Percentiles rank a stretch among this genome's conserved stretches.
Evolutionary conservation across 169 alveolate genomes (phyloP).

Genomic region (Plasmodium yoelii): DNA sequence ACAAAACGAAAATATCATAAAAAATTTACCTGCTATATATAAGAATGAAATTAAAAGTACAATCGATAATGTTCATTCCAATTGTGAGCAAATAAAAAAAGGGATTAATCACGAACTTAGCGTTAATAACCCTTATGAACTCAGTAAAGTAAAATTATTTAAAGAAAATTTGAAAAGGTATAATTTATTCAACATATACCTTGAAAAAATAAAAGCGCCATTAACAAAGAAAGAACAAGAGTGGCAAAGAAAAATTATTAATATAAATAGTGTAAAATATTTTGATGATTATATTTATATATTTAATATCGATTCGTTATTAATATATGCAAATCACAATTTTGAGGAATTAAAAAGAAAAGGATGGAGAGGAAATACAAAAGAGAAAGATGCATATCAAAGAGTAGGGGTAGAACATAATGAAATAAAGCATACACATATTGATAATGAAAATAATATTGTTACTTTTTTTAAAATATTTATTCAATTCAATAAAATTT

Average conservation of each 20-base stretch:
- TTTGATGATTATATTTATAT: slow-evolving; percentile 39
- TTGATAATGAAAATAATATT: not conserved
- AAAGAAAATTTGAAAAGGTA: slow-evolving; percentile 60
- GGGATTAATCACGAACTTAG: not conserved
- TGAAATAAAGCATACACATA: not conserved
- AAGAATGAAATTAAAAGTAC: slow-evolving; percentile 7
- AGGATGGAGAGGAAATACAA: not conserved
- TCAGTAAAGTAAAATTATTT: slow-evolving; percentile 14
- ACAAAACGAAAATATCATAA: not conserved
- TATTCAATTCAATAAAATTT: slow-evolving; percentile 42
- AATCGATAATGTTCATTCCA: too few species aligned
- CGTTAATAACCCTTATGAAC: slow-evolving; percentile 4
- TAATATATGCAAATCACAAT: slow-evolving; percentile 46
- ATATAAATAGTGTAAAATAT: slow-evolving; percentile 67
- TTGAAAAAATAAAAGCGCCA: slow-evolving; percentile 61
- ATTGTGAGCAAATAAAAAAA: not conserved
- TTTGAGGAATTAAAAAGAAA: slow-evolving; percentile 24
- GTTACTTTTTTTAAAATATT: slow-evolving; percentile 29
- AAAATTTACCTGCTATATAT: not conserved
- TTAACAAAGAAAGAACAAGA: not conserved
- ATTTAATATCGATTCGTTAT: slow-evolving; percentile 48
- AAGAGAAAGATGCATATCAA: too few species aligned
- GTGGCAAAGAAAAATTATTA: slow-evolving; percentile 38
- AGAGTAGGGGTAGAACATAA: too few species aligned
- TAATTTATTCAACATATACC: slow-evolving; percentile 64